Base-by-base conservation (phyloP, 192 early-diverging fungal species). In the Gamsiella multidivaricata region DNA sequence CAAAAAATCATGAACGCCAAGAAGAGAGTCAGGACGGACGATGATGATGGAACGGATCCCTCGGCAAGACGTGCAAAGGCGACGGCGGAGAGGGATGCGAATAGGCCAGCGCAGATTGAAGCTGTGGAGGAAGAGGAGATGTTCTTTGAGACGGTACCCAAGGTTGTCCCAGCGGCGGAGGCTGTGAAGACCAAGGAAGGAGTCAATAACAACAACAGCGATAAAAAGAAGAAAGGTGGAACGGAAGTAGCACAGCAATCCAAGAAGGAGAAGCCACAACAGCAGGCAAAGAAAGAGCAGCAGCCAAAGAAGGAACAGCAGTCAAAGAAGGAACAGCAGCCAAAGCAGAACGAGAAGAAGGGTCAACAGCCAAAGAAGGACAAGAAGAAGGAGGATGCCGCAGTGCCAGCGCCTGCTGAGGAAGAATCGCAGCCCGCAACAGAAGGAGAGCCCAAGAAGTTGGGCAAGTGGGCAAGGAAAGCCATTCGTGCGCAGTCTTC, bases 401-500 rank as follows among this genome's bases (percentile, higher is more conserved):
- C 49, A 23, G 23, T 15, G 26, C 22, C 50, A 41, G 54, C 39
- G 22, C 20, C 34, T 2, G 11, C 36, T 31, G 53, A 23, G 31
- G 42, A 41, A n/a, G 26, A 34, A 34, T 15, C 65, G n/a, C 14
- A 39, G 11, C 5, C 53, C 8, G 41, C 34, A 9, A 54, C 51
- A 20, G 49, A 36, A n/a, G 62, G 34, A 1, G 65, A 68, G 43
- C 20, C 33, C 22, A 67, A 76, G 34, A 76, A 76, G 41, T 26
- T 76, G 57, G 73, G 73, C 49, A 76, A 76, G 45, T 76, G 73
- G 73, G 73, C 73, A 26, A 60, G 61, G 33, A 76, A 76, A 57
- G 72, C 72, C 20, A 50, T 67, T 32, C 72, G 72, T 31, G 59
- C 63, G 22, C 57, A 76, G 12, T 61, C 64, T 18, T 53, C 57